phyloP scores from a whole-genome alignment of 306 rosid genomes.

The Trifolium repens region DNA sequence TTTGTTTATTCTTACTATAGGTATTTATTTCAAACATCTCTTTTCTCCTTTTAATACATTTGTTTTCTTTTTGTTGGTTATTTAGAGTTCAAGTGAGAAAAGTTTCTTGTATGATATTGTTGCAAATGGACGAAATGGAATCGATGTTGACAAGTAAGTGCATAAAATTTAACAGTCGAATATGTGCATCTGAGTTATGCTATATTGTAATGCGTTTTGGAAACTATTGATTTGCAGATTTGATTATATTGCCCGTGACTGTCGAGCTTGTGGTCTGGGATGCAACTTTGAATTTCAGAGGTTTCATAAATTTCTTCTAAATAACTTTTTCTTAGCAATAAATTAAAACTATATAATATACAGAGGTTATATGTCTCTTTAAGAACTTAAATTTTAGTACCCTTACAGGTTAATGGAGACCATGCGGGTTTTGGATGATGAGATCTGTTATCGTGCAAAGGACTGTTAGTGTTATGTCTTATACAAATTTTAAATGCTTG shows the following conservation, averaged over 20 bases:
- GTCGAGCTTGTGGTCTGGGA: slow-evolving; percentile 92
- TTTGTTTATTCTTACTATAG: slow-evolving; percentile 27
- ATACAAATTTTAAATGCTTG: slow-evolving; percentile 20
- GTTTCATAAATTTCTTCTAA: slow-evolving; percentile 48
- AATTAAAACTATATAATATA: slow-evolving; percentile 20
- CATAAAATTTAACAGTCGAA: slow-evolving; percentile 9
- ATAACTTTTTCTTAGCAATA: slow-evolving; percentile 31
- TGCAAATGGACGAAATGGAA: slow-evolving; percentile 97
- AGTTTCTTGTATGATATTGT: slow-evolving; percentile 89
- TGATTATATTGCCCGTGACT: slow-evolving; percentile 89
- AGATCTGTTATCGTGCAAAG: slow-evolving; percentile 86
- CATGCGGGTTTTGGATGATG: slow-evolving; percentile 91
- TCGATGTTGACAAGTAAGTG: slow-evolving; percentile 96
- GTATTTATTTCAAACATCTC: slow-evolving; percentile 5
- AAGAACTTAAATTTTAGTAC: slow-evolving; percentile 28
- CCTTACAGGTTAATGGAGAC: slow-evolving; percentile 80
- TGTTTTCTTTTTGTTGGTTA: slow-evolving; percentile 15
- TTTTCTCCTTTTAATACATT: not conserved
- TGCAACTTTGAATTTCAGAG: slow-evolving; percentile 87
- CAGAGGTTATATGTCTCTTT: slow-evolving; percentile 30
- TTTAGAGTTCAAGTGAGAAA: slow-evolving; percentile 77
- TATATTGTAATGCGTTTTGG: slow-evolving; percentile 34
- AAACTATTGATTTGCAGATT: slow-evolving; percentile 65
- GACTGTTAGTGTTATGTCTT: slow-evolving; percentile 68
- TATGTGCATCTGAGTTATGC: slow-evolving; percentile 22